phyloP scores from a whole-genome alignment of 305 asterid genomes.

The Ajuga reptans region DNA sequence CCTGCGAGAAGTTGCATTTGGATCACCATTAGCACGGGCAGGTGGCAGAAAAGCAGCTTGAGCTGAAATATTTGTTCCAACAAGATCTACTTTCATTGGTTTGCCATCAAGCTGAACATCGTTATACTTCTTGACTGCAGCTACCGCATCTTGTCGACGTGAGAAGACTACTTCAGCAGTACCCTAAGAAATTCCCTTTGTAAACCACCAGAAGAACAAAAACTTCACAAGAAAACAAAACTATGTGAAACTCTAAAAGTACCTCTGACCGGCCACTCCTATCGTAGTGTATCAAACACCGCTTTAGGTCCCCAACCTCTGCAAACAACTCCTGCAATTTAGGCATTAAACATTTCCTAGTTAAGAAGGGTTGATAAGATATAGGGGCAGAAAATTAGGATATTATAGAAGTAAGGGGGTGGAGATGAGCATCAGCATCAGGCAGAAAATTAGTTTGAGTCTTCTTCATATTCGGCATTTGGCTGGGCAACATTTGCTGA shows the following conservation, averaged over 20 bases:
- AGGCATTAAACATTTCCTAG: background rate
- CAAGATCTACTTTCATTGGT: conserved; percentile 61
- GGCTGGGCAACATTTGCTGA: too few species aligned
- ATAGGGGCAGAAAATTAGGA: background rate
- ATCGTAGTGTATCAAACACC: conserved; percentile 43
- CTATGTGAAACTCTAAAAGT: conserved; percentile 16
- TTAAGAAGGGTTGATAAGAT: background rate
- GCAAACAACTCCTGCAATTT: conserved; percentile 45
- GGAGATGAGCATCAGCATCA: too few species aligned
- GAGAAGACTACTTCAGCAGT: conserved; percentile 61
- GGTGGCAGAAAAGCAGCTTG: conserved; percentile 20
- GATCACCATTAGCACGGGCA: conserved; percentile 17
- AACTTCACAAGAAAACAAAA: conserved; percentile 18
- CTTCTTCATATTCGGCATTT: too few species aligned
- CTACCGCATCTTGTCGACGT: conserved; percentile 51
- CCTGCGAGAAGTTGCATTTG: conserved; percentile 25
- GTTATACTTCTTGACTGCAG: conserved; percentile 57
- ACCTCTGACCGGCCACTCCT: conserved; percentile 68
- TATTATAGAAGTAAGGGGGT: too few species aligned
- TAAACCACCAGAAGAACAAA: conserved; percentile 23
- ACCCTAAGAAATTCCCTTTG: conserved; percentile 34
- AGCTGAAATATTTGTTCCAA: conserved; percentile 32
- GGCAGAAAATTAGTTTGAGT: too few species aligned
- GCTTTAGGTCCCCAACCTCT: conserved; percentile 51
- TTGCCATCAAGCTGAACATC: conserved; percentile 63